Evolutionary conservation across 306 rosid genomes (phyloP).

Genomic region (Cotoneaster glaucophyllus): DNA sequence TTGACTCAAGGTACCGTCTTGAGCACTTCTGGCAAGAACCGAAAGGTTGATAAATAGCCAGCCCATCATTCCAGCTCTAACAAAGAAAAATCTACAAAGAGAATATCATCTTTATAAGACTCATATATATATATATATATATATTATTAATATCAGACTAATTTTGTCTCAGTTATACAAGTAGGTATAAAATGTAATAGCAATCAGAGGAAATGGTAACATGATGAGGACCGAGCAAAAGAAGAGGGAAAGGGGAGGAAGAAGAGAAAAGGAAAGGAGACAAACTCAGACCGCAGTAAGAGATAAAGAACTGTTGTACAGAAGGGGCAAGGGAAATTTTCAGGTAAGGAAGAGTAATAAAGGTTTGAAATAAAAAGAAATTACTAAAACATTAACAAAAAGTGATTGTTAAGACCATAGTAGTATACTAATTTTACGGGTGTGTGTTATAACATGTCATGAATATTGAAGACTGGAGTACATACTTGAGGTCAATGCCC

Average conservation of each 20-base stretch:
- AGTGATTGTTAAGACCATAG: neutral
- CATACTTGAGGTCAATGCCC: constrained; percentile 97
- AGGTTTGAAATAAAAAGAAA: neutral
- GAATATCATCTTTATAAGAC: constrained; percentile 1
- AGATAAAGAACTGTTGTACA: neutral
- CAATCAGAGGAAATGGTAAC: neutral
- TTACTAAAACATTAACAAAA: neutral
- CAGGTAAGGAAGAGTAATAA: neutral
- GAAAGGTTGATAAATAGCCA: constrained; percentile 89
- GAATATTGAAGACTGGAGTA: constrained; percentile 24
- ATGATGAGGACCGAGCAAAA: neutral
- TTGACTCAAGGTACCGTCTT: constrained; percentile 49
- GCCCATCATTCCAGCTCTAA: constrained; percentile 99
- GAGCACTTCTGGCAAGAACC: constrained; percentile 59
- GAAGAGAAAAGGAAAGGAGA: neutral
- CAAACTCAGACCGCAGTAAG: neutral
- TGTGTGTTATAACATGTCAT: neutral
- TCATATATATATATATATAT: neutral
- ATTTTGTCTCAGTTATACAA: constrained; percentile 6
- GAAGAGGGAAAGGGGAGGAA: neutral
- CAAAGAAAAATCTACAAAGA: constrained; percentile 82
- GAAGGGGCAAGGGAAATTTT: neutral
- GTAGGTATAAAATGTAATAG: neutral
- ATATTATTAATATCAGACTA: constrained; percentile 11
- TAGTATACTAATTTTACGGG: neutral